These are phyloP conservation scores for Didymellaceae sp. DNA, from an alignment of 2,329 filamentous ascomycete genomes.

Conservation along the genomic window DNA sequence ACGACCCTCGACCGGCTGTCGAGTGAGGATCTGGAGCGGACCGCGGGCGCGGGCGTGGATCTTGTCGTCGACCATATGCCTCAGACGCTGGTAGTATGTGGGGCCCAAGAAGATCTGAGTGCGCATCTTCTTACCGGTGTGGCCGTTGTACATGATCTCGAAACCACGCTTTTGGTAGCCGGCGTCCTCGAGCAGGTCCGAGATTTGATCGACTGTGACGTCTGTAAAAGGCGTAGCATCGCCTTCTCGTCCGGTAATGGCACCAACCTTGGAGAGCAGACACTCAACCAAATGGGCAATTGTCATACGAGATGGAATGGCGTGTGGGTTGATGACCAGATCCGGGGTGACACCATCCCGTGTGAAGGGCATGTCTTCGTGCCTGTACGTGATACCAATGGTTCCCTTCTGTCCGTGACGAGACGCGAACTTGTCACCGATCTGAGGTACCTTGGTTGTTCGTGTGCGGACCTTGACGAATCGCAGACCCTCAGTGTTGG, in stretches of 20 bases:
- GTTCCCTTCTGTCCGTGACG: conserved; percentile 99
- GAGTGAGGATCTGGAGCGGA: conserved; percentile 94
- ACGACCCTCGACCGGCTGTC: conserved; percentile 97
- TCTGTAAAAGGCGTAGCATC: conserved; percentile 98
- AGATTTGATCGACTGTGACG: conserved; percentile 93
- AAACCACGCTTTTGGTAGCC: conserved; percentile 98
- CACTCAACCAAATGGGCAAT: conserved; percentile 99
- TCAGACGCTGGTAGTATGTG: conserved; percentile 97
- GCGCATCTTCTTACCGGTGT: conserved; percentile 91
- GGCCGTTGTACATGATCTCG: conserved; percentile 98
- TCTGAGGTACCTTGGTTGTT: conserved; percentile 97
- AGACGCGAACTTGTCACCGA: conserved; percentile 98
- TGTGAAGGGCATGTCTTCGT: conserved; percentile 99
- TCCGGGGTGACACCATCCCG: conserved; percentile 90
- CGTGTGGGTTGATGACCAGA: conserved; percentile 98
- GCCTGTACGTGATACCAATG: conserved; percentile 96
- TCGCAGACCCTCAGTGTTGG: conserved; percentile 89
- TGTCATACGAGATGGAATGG: conserved; percentile 99
- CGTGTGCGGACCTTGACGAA: conserved; percentile 98
- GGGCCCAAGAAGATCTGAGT: conserved; percentile 97
- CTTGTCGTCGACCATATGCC: conserved; percentile 99
- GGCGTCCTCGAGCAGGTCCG: conserved; percentile 81
- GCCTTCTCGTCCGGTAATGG: conserved; percentile 91
- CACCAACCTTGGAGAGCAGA: conserved; percentile 93
- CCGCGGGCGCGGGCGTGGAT: conserved; percentile 98